phyloP scores from a whole-genome alignment of 169 alveolate species.

The Plasmodium blacklocki region DNA sequence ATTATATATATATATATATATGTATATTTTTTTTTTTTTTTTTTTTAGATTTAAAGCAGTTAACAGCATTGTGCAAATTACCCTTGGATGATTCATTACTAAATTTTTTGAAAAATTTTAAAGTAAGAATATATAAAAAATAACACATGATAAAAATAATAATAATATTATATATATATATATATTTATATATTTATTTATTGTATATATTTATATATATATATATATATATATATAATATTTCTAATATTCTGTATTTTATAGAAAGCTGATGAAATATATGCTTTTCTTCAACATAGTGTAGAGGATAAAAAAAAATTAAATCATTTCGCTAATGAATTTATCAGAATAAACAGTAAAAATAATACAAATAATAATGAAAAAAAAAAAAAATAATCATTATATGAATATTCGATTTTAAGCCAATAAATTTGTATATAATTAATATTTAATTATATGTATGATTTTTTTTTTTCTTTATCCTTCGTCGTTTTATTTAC shows the following conservation, averaged over 20 bases:
- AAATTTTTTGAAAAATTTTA: conserved; percentile 60
- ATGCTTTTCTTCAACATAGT: conserved; percentile 72
- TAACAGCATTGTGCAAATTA: conserved; percentile 51
- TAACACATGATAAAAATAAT: no score
- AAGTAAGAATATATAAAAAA: conserved; percentile 8
- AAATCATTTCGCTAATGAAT: conserved; percentile 58
- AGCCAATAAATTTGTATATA: background rate
- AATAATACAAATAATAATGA: conserved; percentile 19
- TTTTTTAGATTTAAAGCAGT: conserved; percentile 50
- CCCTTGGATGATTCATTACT: conserved; percentile 68
- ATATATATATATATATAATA: background rate
- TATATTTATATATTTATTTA: background rate
- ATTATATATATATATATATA: background rate
- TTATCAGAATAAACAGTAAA: conserved; percentile 59
- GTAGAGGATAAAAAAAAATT: conserved; percentile 64
- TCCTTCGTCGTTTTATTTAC: background rate
- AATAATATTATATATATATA: background rate
- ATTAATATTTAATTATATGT: background rate
- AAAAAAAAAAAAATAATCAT: conserved; percentile 23
- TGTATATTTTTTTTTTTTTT: conserved; percentile 9
- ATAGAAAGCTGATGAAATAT: conserved; percentile 69
- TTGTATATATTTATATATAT: background rate
- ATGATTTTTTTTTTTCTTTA: background rate
- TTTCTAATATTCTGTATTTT: background rate
- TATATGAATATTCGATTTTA: background rate